Base-by-base conservation (phyloP, 192 early-diverging fungal species). In the Backusella psychrophila region DNA sequence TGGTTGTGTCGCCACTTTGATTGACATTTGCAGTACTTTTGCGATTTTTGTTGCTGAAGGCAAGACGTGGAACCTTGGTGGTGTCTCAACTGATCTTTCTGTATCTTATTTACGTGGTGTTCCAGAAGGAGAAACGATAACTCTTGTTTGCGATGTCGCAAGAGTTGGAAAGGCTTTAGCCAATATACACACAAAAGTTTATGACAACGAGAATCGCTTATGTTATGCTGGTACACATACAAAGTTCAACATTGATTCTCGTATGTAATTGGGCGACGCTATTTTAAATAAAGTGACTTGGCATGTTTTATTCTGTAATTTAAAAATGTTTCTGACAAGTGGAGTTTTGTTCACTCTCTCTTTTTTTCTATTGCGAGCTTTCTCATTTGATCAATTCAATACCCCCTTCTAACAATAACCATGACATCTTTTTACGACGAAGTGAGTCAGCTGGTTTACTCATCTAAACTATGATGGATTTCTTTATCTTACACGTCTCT, bases 341-440 rank as follows among this genome's bases (percentile, higher is more conserved):
- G 23, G 23, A 63, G 21, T 63, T 63, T 26, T 26, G 56, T 29
- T 63, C 56, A 29, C 26, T 26, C 23, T 63, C 42, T 44, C 42
- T 44, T 12, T 49, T 19, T 49, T 49, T 59, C 56, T 26, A 56
- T 56, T 56, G 52, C 52, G 52, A 56, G 52, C 52, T 56, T 56
- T 56, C n/a, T 23, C 52, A 56, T 56, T 56, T 56, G 52, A 56
- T 56, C 52, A n/a, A 56, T 56, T 56, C n/a, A 23, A 23, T 56
- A 56, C 8, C 38, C 53, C 53, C 21, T 26, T 33, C 53, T 56
- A 11, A 21, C 7, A 56, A 56, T 56, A 26, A 56, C 21, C 21
- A 87, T 87, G 85, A 35, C 81, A 17, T 83, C 83, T 65, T 86
- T 83, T 68, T 90, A 90, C 82, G 89, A 88, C 19, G 78, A 79